Percentiles rank a stretch among this genome's conserved stretches.
Evolutionary conservation across 352 stramenopile genomes (phyloP).

Genomic region (Phytophthora pluvialis): DNA sequence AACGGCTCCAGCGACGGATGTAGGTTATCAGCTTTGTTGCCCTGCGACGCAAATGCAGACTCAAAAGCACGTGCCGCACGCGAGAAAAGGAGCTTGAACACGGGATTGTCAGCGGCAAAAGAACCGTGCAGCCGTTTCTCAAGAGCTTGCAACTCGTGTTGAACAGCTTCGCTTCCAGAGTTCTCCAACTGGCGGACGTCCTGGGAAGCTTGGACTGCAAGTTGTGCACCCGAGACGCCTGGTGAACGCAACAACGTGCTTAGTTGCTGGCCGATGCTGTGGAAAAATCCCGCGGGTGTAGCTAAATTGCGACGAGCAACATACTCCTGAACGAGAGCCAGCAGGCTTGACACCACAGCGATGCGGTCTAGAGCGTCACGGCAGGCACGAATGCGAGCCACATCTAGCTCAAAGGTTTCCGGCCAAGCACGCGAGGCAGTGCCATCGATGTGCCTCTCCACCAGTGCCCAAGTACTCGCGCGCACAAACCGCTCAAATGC

Average conservation of each 20-base stretch:
- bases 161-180: slow-evolving; percentile 9
- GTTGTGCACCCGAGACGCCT: slow-evolving; percentile 53
- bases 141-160: slow-evolving; percentile 40
- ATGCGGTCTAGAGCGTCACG: slow-evolving; percentile 67
- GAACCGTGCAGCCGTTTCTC: slow-evolving; percentile 49
- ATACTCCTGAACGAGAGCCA: slow-evolving; percentile 71
- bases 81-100: slow-evolving; percentile 66
- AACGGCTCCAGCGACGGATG: slow-evolving; percentile 65
- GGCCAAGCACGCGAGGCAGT: slow-evolving; percentile 50
- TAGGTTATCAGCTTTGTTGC: slow-evolving; percentile 28
- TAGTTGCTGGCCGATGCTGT: slow-evolving; percentile 39
- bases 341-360: slow-evolving; percentile 57
- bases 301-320: slow-evolving; percentile 40
- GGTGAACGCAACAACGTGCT: slow-evolving; percentile 50
- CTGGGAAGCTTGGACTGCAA: slow-evolving; percentile 58
- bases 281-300: slow-evolving; percentile 39
- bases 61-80: slow-evolving; percentile 46
- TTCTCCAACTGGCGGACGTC: slow-evolving; percentile 39
- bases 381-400: slow-evolving; percentile 55
- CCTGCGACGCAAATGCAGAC: slow-evolving; percentile 26
- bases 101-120: slow-evolving; percentile 55
- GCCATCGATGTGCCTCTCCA: slow-evolving; percentile 63
- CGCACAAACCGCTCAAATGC: slow-evolving; percentile 60
- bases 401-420: slow-evolving; percentile 69
- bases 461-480: slow-evolving; percentile 50